Evolutionary conservation across 768 basidiomycete genomes (phyloP).

Genomic region (Lactifluus pinguis): DNA sequence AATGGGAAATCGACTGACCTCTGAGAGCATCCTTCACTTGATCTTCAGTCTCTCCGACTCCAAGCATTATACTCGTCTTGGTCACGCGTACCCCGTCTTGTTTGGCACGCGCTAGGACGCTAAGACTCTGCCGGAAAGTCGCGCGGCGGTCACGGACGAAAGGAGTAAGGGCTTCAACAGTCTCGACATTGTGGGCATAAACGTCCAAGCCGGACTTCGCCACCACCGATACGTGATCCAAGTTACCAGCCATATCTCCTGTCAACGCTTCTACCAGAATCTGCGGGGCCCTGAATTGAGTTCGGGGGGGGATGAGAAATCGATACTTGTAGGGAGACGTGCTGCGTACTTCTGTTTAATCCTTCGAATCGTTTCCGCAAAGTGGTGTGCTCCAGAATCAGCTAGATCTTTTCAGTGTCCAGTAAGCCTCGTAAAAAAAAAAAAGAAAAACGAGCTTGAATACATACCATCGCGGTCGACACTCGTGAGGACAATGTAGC

Average conservation of each 20-base stretch:
- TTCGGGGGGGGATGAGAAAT: not conserved
- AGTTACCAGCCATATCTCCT: slow-evolving; percentile 81
- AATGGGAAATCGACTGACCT: slow-evolving; percentile 41
- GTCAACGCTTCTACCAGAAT: slow-evolving; percentile 96
- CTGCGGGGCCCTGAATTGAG: slow-evolving; percentile 64
- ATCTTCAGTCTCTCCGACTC: slow-evolving; percentile 82
- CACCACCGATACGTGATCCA: slow-evolving; percentile 68
- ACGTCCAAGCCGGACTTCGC: slow-evolving; percentile 94
- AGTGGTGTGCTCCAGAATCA: slow-evolving; percentile 90
- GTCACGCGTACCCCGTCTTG: slow-evolving; percentile 78
- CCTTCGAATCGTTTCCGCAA: slow-evolving; percentile 89
- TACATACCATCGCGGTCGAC: slow-evolving; percentile 90
- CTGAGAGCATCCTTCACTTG: slow-evolving; percentile 75
- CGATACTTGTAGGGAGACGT: not conserved
- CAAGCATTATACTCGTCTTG: slow-evolving; percentile 98
- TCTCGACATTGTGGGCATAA: slow-evolving; percentile 97
- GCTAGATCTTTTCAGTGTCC: slow-evolving; percentile 55
- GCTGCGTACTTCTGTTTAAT: slow-evolving; percentile 83
- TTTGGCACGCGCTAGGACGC: slow-evolving; percentile 78
- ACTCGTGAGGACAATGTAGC: slow-evolving; percentile 94
- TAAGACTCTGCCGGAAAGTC: slow-evolving; percentile 76
- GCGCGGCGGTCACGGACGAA: slow-evolving; percentile 93
- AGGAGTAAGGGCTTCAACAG: slow-evolving; percentile 88
- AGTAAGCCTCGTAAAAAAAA: not conserved
- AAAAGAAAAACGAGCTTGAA: not conserved